These are phyloP conservation scores for Rhizoclosmatium sp. DNA, from an alignment of 192 early-diverging fungal genomes.

Conservation along the genomic window DNA sequence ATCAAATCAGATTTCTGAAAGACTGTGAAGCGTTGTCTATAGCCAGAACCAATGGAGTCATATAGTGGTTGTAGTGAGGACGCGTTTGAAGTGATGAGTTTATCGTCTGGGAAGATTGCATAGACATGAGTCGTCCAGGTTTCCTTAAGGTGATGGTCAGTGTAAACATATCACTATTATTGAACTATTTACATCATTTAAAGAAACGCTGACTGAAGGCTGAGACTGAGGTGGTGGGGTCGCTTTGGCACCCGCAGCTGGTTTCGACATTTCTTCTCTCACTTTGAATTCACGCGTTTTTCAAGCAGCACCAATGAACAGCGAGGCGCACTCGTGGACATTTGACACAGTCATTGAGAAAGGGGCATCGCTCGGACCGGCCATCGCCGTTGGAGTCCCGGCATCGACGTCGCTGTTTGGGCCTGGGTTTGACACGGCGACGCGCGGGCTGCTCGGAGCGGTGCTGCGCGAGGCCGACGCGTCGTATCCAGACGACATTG, in stretches of 20 bases:
- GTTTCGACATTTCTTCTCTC: constrained; percentile 16
- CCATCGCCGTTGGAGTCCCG: too few relatives aligned
- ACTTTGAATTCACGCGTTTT: background rate
- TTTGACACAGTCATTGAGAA: too few relatives aligned
- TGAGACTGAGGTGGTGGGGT: background rate
- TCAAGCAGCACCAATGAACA: too few relatives aligned
- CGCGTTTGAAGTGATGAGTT: background rate
- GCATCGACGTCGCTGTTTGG: background rate
- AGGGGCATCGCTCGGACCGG: too few relatives aligned
- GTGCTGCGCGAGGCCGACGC: background rate
- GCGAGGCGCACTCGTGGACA: too few relatives aligned
- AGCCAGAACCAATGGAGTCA: constrained; percentile 50
- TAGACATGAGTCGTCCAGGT: constrained; percentile 14
- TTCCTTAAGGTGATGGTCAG: background rate
- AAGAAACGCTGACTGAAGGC: background rate
- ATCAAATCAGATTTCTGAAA: constrained; percentile 47
- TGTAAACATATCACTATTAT: too few relatives aligned
- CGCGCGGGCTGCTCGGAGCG: background rate
- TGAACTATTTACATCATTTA: background rate
- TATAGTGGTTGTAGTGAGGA: constrained; percentile 25
- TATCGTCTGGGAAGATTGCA: constrained; percentile 27
- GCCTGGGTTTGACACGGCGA: background rate
- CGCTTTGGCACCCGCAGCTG: background rate
- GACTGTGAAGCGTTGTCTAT: constrained; percentile 49
- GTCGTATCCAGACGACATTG: constrained; percentile 18